Percentiles rank a stretch among this genome's conserved stretches.
phyloP scores from a whole-genome alignment of 2,329 filamentous ascomycete species.

The Falciphora oryzae region DNA sequence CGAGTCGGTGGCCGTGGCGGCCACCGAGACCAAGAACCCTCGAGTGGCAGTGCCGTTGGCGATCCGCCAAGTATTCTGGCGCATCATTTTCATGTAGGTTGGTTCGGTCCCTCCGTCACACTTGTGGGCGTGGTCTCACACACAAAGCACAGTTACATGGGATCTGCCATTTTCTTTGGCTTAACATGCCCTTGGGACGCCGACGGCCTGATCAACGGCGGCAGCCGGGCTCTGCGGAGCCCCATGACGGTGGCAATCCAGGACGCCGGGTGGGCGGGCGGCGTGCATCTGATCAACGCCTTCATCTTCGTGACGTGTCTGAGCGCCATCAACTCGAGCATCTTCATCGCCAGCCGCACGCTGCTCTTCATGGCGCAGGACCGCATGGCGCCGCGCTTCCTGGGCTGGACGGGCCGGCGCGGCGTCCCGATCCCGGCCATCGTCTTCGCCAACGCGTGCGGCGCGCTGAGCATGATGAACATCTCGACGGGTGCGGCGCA shows the following conservation, averaged over 20 bases:
- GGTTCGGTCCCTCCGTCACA: neutral
- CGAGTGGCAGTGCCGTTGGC: conserved; percentile 49
- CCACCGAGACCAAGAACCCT: conserved; percentile 55
- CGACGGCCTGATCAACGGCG: conserved; percentile 53
- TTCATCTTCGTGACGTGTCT: conserved; percentile 70
- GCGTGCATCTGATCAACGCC: conserved; percentile 71
- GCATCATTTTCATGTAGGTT: conserved; percentile 47
- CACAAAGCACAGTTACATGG: conserved; percentile 44
- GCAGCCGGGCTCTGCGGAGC: conserved; percentile 59
- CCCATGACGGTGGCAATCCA: conserved; percentile 71
- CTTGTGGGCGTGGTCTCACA: neutral
- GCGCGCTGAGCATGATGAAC: conserved; percentile 71
- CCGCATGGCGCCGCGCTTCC: conserved; percentile 62
- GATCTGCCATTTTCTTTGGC: conserved; percentile 68
- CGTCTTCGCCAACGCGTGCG: conserved; percentile 64
- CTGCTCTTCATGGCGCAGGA: conserved; percentile 71
- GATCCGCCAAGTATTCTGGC: conserved; percentile 56
- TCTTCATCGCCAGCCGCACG: conserved; percentile 72
- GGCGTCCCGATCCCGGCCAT: conserved; percentile 59
- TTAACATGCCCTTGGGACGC: conserved; percentile 68
- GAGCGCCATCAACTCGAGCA: conserved; percentile 66
- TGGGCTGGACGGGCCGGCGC: conserved; percentile 60
- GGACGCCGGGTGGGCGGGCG: conserved; percentile 66
- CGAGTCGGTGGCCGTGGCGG: conserved; percentile 56
- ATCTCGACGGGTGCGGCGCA: conserved; percentile 58